phyloP scores from a whole-genome alignment of 306 rosid species.

The Acmispon strigosus region DNA sequence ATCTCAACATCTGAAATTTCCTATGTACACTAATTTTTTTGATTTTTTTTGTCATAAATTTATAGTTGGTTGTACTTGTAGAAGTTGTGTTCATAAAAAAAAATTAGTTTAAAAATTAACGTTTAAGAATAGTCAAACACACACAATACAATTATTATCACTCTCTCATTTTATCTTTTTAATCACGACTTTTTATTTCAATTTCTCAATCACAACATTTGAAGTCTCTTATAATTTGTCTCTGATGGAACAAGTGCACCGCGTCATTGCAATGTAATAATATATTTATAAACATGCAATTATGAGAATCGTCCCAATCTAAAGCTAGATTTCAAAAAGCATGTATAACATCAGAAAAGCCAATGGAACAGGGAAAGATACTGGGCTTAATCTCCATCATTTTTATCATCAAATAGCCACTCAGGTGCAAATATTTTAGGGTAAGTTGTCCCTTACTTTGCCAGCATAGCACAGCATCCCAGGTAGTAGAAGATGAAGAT shows the following conservation, averaged over 20 bases:
- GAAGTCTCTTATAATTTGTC: conserved; percentile 2
- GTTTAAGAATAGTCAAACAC: neutral
- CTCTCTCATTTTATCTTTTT: conserved; percentile 2
- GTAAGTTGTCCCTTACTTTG: conserved; percentile 42
- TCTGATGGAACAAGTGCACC: conserved; percentile 2
- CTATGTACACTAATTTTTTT: too few species aligned
- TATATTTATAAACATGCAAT: neutral
- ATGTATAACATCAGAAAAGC: neutral
- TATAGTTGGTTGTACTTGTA: too few species aligned
- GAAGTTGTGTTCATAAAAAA: too few species aligned
- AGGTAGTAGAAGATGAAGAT: conserved; percentile 41
- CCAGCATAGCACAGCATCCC: conserved; percentile 51
- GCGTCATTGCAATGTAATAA: neutral
- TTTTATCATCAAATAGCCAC: neutral
- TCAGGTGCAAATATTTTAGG: conserved; percentile 37
- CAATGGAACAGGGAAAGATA: conserved; percentile 5
- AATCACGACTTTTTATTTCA: neutral
- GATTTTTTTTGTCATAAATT: too few species aligned
- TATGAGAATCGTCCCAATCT: neutral
- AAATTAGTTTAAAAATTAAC: too few species aligned
- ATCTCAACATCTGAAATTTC: too few species aligned
- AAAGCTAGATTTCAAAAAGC: neutral
- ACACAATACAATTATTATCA: neutral
- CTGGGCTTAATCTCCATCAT: neutral
- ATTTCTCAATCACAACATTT: neutral